Percentiles rank a stretch among this genome's conserved stretches.
Conservation (phyloP, 495 filamentous ascomycete species). For the Penicillium atrosanguineum region DNA sequence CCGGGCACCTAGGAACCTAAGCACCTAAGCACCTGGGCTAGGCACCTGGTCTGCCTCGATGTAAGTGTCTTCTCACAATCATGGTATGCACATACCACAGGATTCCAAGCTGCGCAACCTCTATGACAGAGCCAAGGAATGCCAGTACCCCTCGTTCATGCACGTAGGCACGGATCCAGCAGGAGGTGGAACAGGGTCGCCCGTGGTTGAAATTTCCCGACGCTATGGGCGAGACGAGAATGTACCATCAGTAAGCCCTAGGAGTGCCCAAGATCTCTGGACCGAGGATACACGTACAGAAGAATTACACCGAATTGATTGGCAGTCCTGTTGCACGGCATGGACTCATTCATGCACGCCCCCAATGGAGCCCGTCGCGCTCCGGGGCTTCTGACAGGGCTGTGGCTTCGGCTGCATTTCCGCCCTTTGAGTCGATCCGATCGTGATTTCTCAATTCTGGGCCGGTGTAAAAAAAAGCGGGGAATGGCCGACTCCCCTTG, state of each 20-base stretch:
- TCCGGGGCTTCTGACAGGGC: constrained; percentile 5
- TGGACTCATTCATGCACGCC: constrained; percentile 10
- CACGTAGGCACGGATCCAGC: constrained; percentile 13
- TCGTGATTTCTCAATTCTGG: background rate
- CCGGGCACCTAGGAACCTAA: no score
- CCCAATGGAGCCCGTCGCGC: constrained; percentile 1
- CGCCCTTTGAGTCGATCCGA: constrained; percentile 1
- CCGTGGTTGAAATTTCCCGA: background rate
- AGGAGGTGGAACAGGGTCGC: background rate
- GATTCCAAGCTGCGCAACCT: background rate
- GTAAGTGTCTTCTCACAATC: background rate
- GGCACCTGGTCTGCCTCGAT: no score
- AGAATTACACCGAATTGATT: background rate
- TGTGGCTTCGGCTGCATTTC: constrained; percentile 4
- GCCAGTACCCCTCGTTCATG: constrained; percentile 15
- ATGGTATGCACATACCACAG: background rate
- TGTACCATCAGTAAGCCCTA: no score
- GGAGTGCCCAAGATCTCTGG: no score
- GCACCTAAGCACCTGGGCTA: no score
- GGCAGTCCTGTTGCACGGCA: constrained; percentile 12
- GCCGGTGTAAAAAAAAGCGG: background rate
- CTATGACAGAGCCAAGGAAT: constrained; percentile 5
- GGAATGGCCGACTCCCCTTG: constrained; percentile 11
- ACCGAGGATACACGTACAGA: background rate
- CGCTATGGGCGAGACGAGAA: background rate